phyloP scores from a whole-genome alignment of 345 rosid genomes.

The Odontarrhena argentea region DNA sequence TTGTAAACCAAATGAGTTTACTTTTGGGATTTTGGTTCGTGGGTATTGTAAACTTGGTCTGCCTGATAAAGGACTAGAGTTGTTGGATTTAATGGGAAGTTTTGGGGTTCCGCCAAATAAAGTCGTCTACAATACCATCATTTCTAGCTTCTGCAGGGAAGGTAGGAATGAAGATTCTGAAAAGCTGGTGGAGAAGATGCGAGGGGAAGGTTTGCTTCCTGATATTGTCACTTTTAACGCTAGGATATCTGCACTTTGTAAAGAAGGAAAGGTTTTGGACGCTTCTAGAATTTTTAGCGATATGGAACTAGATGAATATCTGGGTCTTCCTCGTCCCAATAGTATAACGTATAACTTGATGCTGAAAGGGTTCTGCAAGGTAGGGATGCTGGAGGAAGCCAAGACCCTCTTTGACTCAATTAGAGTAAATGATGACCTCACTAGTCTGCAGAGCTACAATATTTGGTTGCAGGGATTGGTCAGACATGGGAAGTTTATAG shows the following conservation, averaged over 20 bases:
- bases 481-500: conserved; percentile 63
- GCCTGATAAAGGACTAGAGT: conserved; percentile 55
- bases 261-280: conserved; percentile 68
- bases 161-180: conserved; percentile 83
- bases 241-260: conserved; percentile 84
- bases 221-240: conserved; percentile 86
- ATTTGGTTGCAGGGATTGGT: conserved; percentile 81
- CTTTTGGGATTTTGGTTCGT: conserved; percentile 77
- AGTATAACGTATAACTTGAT: conserved; percentile 72
- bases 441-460: conserved; percentile 74
- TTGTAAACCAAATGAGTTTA: conserved; percentile 78
- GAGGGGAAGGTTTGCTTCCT: conserved; percentile 68
- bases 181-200: conserved; percentile 78
- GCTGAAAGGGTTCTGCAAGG: conserved; percentile 77
- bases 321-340: conserved; percentile 89
- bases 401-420: conserved; percentile 62
- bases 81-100: conserved; percentile 57
- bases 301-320: conserved; percentile 72
- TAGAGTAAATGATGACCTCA: conserved; percentile 48
- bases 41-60: conserved; percentile 81
- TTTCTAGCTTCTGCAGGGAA: conserved; percentile 78
- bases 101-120: conserved; percentile 58
- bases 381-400: conserved; percentile 86
- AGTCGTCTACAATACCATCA: conserved; percentile 78
- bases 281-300: conserved; percentile 94